Conservation (phyloP, 176 grass and related monocot genomes). For the Cenchrus americanus region DNA sequence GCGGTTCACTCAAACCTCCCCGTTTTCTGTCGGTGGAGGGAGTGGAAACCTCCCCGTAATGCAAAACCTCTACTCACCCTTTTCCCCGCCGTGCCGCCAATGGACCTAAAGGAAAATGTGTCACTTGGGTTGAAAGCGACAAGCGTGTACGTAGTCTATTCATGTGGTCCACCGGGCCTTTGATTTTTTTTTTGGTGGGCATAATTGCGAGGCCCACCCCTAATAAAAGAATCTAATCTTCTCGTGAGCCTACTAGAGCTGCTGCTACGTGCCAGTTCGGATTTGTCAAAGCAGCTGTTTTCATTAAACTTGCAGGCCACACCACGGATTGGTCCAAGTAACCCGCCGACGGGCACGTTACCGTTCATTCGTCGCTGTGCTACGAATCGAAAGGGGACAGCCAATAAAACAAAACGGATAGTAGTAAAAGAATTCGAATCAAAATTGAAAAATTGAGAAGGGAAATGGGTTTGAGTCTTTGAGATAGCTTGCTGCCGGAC, state of each 20-base stretch:
- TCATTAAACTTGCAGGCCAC: constrained; percentile 32
- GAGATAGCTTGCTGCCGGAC: constrained; percentile 37
- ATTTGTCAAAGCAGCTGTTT: constrained; percentile 49
- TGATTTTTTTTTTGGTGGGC: constrained; percentile 54
- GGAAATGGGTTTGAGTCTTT: neutral
- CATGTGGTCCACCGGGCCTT: constrained; percentile 33
- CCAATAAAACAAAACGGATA: neutral
- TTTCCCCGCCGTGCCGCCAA: neutral
- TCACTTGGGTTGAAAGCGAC: constrained; percentile 47
- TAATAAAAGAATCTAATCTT: constrained; percentile 63
- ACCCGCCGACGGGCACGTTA: constrained; percentile 43
- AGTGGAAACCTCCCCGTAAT: too few relatives aligned
- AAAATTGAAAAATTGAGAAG: too few relatives aligned
- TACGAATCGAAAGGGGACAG: constrained; percentile 8
- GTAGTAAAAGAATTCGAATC: neutral
- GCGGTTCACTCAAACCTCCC: constrained; percentile 3
- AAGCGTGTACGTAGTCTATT: constrained; percentile 64
- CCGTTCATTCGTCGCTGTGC: neutral
- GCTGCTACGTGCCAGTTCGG: constrained; percentile 45
- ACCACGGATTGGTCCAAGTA: constrained; percentile 44
- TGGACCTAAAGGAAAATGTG: constrained; percentile 41
- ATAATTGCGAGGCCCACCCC: constrained; percentile 46
- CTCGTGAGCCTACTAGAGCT: constrained; percentile 16
- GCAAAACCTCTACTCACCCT: too few relatives aligned
- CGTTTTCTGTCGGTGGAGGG: constrained; percentile 54